These are phyloP conservation scores for Phytophthora litchii DNA, from an alignment of 352 stramenopile genomes.

Conservation along the genomic window DNA sequence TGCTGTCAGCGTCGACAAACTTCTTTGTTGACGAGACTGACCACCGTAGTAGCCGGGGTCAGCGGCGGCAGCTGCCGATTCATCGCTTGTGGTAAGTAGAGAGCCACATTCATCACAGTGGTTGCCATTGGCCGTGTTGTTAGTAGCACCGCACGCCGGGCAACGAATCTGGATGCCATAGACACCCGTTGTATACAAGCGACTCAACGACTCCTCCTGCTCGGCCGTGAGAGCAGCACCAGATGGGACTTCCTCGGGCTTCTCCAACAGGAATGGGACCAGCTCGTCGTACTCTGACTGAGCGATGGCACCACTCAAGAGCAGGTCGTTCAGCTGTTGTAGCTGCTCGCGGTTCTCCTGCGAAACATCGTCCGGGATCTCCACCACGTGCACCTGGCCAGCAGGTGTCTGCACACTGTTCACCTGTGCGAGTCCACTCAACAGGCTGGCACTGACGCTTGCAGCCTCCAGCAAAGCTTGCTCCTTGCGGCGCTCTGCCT, in stretches of 20 bases:
- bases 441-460: conserved; percentile 74
- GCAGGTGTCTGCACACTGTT: conserved; percentile 71
- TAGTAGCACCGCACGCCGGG: conserved; percentile 81
- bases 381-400: conserved; percentile 80
- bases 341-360: conserved; percentile 89
- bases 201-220: conserved; percentile 83
- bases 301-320: conserved; percentile 82
- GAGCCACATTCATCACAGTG: conserved; percentile 88
- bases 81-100: conserved; percentile 80
- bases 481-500: conserved; percentile 71
- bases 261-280: conserved; percentile 86
- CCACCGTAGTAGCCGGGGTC: conserved; percentile 60
- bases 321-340: conserved; percentile 84
- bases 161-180: conserved; percentile 90
- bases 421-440: conserved; percentile 80
- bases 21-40: conserved; percentile 61
- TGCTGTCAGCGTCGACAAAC: conserved; percentile 64
- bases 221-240: conserved; percentile 77
- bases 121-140: conserved; percentile 90
- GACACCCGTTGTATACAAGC: conserved; percentile 74
- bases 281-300: conserved; percentile 89
- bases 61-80: conserved; percentile 51
- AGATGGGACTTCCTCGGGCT: conserved; percentile 56
- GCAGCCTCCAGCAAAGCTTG: conserved; percentile 68
- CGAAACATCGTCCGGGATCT: conserved; percentile 83